Conservation (phyloP, 768 basidiomycete species). For the Sutorius australiensis region DNA sequence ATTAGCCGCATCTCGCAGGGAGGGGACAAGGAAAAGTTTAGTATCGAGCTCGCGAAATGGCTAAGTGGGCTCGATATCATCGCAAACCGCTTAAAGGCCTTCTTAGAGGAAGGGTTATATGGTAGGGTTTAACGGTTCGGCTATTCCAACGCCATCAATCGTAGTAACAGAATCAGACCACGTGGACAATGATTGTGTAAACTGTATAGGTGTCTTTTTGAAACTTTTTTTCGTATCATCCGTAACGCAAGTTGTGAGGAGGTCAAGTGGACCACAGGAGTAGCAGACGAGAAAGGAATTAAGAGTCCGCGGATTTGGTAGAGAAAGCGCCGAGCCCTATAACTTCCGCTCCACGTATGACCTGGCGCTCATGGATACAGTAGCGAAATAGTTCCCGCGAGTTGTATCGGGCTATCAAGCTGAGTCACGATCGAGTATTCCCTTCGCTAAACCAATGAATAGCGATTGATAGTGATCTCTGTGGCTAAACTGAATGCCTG, state of each 20-base stretch:
- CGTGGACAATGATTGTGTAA: conserved; percentile 6
- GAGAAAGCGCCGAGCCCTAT: neutral
- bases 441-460: neutral
- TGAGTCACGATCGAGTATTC: neutral
- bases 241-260: neutral
- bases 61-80: conserved; percentile 56
- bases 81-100: conserved; percentile 46
- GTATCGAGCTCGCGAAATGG: conserved; percentile 58
- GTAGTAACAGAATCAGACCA: conserved; percentile 18
- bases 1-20: conserved; percentile 60
- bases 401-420: neutral
- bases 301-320: conserved; percentile 20
- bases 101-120: conserved; percentile 57
- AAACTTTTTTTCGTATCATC: neutral
- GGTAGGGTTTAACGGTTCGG: conserved; percentile 43
- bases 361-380: neutral
- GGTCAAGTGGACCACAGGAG: conserved; percentile 7
- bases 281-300: no score
- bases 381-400: neutral
- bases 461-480: conserved; percentile 5
- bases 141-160: conserved; percentile 14
- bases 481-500: neutral
- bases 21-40: conserved; percentile 56
- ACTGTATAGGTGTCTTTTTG: neutral
- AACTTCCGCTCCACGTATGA: conserved; percentile 2